Conservation (phyloP, 768 basidiomycete genomes). For the Crepidotus variabilis region DNA sequence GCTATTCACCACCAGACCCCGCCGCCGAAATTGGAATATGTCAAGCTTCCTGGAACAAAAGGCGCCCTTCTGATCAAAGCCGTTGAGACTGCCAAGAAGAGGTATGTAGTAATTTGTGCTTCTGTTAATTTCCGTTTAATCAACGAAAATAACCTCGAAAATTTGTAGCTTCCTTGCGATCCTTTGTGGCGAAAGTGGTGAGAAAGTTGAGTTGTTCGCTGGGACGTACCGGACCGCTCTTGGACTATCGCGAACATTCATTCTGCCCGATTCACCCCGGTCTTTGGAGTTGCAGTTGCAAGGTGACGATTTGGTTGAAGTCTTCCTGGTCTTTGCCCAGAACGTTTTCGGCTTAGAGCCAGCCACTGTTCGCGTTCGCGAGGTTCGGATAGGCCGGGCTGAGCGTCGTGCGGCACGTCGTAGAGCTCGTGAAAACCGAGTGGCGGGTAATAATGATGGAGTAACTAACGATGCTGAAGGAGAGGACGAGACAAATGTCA, state of each 20-base stretch:
- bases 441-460: conserved; percentile 39
- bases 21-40: conserved; percentile 85
- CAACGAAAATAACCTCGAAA: conserved; percentile 4
- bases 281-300: conserved; percentile 86
- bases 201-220: conserved; percentile 92
- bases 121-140: not conserved
- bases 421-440: conserved; percentile 64
- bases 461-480: conserved; percentile 41
- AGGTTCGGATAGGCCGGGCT: conserved; percentile 86
- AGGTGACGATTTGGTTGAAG: conserved; percentile 89
- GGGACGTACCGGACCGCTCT: conserved; percentile 89
- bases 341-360: conserved; percentile 92
- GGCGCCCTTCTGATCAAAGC: conserved; percentile 80
- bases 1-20: conserved; percentile 47
- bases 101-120: conserved; percentile 37
- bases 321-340: conserved; percentile 87
- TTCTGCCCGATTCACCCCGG: conserved; percentile 85
- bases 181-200: conserved; percentile 87
- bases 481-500: conserved; percentile 56
- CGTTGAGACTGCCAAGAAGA: conserved; percentile 87
- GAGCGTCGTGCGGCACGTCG: conserved; percentile 83
- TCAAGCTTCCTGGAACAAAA: conserved; percentile 90
- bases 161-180: conserved; percentile 79
- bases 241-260: conserved; percentile 88
- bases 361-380: conserved; percentile 90